Evolutionary conservation across 2,329 filamentous ascomycete genomes (phyloP), one percentile per base, ranked within the genome.

Genomic region (Hymenoscyphus albidus): DNA sequence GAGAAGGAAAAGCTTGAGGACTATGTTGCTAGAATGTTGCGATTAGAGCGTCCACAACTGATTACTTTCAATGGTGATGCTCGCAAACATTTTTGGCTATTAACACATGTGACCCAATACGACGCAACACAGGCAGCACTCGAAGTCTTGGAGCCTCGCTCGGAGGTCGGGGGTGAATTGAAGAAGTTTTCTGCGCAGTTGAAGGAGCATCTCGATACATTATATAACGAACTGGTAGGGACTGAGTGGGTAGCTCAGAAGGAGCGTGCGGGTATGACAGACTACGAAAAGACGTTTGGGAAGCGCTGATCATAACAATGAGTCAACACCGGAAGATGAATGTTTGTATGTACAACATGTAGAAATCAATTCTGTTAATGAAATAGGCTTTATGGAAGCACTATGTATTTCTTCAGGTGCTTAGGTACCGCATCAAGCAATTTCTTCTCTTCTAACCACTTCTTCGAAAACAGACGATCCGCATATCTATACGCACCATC

Each of bases 401-500:
- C 93, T 78, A 97, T 96, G 78, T 99, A 98, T 83, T 93, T 97
- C 77, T 91, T 86, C 75, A 98, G 78, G 75, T 91, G 88, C 80
- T 91, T 85, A 6, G 95, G 95, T 76, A 99, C 89, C 55, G 93
- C 88, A 35, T 81, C 85, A 57, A 95, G 77, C 69, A 99, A 80
- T 64, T 90, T 90, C 87, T 98, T 99, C 74, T 88, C 86, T 76
- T 88, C 83, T 70, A 99, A 79, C 95, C 95, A 99, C 77, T 90
- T 93, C 77, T 86, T 87, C 57, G 92, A 96, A 80, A 99, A 99
- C 67, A 99, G 77, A 42, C 95, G 84, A 69, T 99, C 95, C 5
- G 95, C 95, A 77, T 99, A 99, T 74, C 95, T 82, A 76, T 99
- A 98, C n/a, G 95, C 95, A 66, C 95, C 95, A 76, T 99, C 95